Base-by-base conservation (phyloP, 495 filamentous ascomycete species). In the Elasticomyces elasticus region DNA sequence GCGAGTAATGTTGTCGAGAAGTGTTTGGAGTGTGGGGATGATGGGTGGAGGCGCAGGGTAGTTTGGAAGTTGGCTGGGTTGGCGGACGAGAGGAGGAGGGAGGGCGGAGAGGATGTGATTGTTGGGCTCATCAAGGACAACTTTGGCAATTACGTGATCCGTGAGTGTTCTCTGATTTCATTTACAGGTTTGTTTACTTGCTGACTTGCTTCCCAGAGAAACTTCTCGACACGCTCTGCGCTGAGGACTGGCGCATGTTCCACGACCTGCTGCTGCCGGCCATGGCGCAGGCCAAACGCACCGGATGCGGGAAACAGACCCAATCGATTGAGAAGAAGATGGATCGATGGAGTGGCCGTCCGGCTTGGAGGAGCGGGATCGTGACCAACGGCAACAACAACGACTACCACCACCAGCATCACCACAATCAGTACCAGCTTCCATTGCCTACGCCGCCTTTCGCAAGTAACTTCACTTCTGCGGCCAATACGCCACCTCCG, bases 1-100 rank as follows among this genome's bases (percentile, higher is more conserved):
- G 92, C 94, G 3, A 95, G 88, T 60, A 96, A 98, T 61, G 92
- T 98, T 5, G 94, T 98, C 0, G 92, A 98, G 70, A 94, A 90
- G 72, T 92, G 88, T 60, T 87, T 98, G 45, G 73, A 83, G 51
- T 79, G 79, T 58, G 89, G 86, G 11, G 81, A 77, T 1, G 71
- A 78, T 19, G 76, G 83, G 43, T 81, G 94, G 62, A 80, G 83
- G 44, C 76, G 70, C 17, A 75, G 77, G 35, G 94, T 98, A 60
- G 79, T 91, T 52, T 71, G 72, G 20, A 79, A 75, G 28, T 69
- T 95, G 17, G 82, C 79, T 1, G 73, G 74, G 10, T 53, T 70
- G 13, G 76, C 79, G 40, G 76, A 81, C 2, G 76, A 81, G 2
- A 78, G 83, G 22, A 10, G 53, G 15, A 24, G 49, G 10, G 58